Evolutionary conservation across 176 grass and related monocot species (phyloP).

Genomic region (Zea luxurians): DNA sequence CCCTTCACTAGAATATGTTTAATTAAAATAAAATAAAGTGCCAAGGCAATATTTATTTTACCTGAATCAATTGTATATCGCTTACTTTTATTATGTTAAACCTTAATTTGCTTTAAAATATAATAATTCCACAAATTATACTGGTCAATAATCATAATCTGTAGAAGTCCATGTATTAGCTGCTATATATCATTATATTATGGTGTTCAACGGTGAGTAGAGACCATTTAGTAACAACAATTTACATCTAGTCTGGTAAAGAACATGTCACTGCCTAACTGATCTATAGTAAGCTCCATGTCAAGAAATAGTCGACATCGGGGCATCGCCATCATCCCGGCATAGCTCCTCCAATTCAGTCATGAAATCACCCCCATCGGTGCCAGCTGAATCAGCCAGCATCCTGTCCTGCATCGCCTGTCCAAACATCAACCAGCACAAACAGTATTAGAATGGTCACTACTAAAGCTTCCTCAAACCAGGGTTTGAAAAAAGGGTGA

Average conservation of each 20-base stretch:
- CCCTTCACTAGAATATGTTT: too few relatives aligned
- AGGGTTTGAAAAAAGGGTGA: too few relatives aligned
- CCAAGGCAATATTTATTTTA: too few relatives aligned
- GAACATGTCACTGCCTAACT: slow-evolving; percentile 47
- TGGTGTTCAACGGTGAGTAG: slow-evolving; percentile 25
- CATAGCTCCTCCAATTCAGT: slow-evolving; percentile 64
- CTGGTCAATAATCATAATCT: too few relatives aligned
- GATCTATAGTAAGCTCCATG: slow-evolving; percentile 48
- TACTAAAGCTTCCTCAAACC: background rate
- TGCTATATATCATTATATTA: slow-evolving; percentile 31
- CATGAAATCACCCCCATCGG: slow-evolving; percentile 63
- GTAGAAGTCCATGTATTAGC: slow-evolving; percentile 33
- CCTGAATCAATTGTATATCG: too few relatives aligned
- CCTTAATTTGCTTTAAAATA: background rate
- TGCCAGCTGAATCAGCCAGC: slow-evolving; percentile 41
- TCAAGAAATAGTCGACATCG: slow-evolving; percentile 34
- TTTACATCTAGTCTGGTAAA: slow-evolving; percentile 63
- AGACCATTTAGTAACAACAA: slow-evolving; percentile 41
- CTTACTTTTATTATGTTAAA: background rate
- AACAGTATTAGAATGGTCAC: background rate
- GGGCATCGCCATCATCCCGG: slow-evolving; percentile 39
- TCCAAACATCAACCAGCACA: slow-evolving; percentile 27
- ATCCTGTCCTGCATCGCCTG: slow-evolving; percentile 64
- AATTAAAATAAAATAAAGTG: too few relatives aligned
- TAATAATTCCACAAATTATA: too few relatives aligned